phyloP scores from a whole-genome alignment of 352 stramenopile genomes.

The Globisporangium recalcitrans region DNA sequence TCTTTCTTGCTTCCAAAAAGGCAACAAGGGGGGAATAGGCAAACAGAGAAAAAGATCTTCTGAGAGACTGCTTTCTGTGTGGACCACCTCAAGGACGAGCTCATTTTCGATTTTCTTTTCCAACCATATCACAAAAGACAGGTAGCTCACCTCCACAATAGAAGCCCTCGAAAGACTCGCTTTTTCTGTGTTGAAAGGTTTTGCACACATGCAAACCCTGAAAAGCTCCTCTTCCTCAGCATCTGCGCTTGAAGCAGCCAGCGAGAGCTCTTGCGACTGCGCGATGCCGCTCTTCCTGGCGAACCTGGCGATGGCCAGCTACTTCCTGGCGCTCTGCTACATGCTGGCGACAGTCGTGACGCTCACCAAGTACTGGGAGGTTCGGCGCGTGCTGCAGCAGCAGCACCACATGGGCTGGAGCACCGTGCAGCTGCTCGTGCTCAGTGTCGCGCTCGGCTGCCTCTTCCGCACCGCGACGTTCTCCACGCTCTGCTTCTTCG shows the following conservation, averaged over 20 bases:
- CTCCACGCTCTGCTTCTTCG: slow-evolving; percentile 84
- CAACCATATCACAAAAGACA: no score
- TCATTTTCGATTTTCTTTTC: no score
- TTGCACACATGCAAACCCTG: no score
- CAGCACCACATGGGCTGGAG: slow-evolving; percentile 71
- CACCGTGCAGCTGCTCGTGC: slow-evolving; percentile 77
- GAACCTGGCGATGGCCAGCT: slow-evolving; percentile 84
- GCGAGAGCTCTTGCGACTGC: slow-evolving; percentile 1
- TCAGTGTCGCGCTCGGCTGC: slow-evolving; percentile 78
- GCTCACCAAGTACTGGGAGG: slow-evolving; percentile 66
- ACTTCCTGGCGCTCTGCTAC: slow-evolving; percentile 86
- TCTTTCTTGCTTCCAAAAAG: neutral
- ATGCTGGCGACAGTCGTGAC: slow-evolving; percentile 77
- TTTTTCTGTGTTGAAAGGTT: no score
- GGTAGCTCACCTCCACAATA: no score
- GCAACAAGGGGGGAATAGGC: no score
- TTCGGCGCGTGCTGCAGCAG: slow-evolving; percentile 61
- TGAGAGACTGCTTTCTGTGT: no score
- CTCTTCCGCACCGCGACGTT: slow-evolving; percentile 85
- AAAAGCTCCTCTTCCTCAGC: no score
- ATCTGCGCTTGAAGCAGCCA: neutral
- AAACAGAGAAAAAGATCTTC: no score
- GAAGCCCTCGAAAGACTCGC: no score
- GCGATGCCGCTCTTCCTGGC: slow-evolving; percentile 84
- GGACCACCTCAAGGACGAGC: no score